A percentile compares a stretch with the other conserved stretches of the same genome.
These are phyloP conservation scores for Poa annua DNA, from an alignment of 176 grass and related monocot species.

Conservation along the genomic window DNA sequence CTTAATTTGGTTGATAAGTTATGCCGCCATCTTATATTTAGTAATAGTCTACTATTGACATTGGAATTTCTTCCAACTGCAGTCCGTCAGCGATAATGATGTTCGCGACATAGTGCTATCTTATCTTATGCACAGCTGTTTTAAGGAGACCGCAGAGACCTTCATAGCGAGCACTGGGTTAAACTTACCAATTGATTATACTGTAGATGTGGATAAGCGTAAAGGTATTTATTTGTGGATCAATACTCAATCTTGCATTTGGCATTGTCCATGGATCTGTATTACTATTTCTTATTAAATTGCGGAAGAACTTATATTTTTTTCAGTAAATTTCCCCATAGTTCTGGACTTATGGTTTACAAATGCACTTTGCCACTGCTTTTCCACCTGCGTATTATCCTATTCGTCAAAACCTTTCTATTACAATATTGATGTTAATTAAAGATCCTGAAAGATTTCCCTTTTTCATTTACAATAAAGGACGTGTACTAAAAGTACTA, in stretches of 20 bases:
- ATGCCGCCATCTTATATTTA: conserved; percentile 15
- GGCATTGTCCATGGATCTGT: not conserved
- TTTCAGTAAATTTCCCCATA: not conserved
- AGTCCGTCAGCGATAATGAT: conserved; percentile 76
- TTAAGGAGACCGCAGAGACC: conserved; percentile 89
- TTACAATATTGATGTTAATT: conserved; percentile 17
- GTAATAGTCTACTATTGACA: conserved; percentile 21
- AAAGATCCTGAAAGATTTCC: not conserved
- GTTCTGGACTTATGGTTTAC: not conserved
- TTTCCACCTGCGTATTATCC: not conserved
- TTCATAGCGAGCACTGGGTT: conserved; percentile 77
- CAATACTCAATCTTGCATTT: conserved; percentile 42
- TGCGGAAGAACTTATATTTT: conserved; percentile 14
- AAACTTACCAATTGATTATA: conserved; percentile 75
- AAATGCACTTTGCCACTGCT: not conserved
- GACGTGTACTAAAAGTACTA: not conserved
- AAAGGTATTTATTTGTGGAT: conserved; percentile 70
- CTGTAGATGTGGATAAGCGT: conserved; percentile 78
- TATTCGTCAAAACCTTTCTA: not conserved
- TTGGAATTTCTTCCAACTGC: conserved; percentile 43
- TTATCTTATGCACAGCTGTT: conserved; percentile 99
- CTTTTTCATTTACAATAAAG: not conserved
- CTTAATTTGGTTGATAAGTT: conserved; percentile 26
- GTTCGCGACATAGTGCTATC: conserved; percentile 76
- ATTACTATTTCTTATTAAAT: not conserved